phyloP scores from a whole-genome alignment of 2,329 filamentous ascomycete genomes.

The Penicillium concentricum region DNA sequence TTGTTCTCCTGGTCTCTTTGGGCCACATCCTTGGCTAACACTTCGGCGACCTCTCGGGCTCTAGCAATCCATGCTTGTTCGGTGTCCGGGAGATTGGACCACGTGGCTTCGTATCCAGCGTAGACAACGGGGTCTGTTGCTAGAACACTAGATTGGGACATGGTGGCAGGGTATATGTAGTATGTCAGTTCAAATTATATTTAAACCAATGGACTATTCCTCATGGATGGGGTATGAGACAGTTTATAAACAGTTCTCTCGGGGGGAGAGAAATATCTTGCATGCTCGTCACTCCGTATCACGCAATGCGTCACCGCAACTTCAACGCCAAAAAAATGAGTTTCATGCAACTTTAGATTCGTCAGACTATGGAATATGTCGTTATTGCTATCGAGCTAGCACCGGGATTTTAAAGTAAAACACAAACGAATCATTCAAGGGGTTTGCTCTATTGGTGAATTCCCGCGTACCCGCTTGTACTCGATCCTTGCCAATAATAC shows the following conservation, averaged over 20 bases:
- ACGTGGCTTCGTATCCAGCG: slow-evolving; percentile 41
- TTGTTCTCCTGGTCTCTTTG: slow-evolving; percentile 53
- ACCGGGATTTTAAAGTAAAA: not conserved
- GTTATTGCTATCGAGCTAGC: slow-evolving; percentile 12
- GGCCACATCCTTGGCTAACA: slow-evolving; percentile 51
- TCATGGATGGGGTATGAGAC: not conserved
- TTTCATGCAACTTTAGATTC: slow-evolving; percentile 6
- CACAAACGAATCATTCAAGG: not conserved
- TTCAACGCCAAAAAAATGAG: slow-evolving; percentile 2
- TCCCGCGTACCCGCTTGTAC: not conserved
- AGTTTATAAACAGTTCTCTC: not conserved
- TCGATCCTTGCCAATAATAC: not conserved
- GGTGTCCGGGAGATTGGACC: slow-evolving; percentile 37
- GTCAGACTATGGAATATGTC: slow-evolving; percentile 18
- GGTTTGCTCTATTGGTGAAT: not conserved
- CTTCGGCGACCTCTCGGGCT: slow-evolving; percentile 50
- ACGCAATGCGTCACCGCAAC: slow-evolving; percentile 10
- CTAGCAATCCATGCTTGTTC: slow-evolving; percentile 49
- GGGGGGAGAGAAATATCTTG: not conserved
- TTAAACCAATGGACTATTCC: not conserved
- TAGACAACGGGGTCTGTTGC: slow-evolving; percentile 44
- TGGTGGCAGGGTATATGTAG: not conserved
- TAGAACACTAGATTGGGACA: slow-evolving; percentile 18
- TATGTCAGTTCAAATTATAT: not conserved
- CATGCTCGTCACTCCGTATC: slow-evolving; percentile 15